Percentiles rank a stretch among this genome's conserved stretches.
phyloP scores from a whole-genome alignment of 768 basidiomycete species.

The Naganishia randhawae region DNA sequence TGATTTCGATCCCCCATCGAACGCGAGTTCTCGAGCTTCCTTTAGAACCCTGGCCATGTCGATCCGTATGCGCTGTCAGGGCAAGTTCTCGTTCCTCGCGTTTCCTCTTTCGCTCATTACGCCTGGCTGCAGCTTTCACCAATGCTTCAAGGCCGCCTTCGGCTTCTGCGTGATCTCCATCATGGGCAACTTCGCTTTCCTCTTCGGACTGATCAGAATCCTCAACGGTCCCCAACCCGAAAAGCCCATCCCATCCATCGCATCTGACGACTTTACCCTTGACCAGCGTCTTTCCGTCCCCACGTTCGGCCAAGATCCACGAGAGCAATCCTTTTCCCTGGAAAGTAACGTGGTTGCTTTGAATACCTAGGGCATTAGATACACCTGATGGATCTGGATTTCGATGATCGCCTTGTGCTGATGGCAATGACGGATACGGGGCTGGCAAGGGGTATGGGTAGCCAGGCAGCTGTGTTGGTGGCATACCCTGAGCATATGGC shows the following conservation, averaged over 20 bases:
- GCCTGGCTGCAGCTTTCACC: conserved; percentile 17
- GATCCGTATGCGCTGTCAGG: background rate
- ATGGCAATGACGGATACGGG: background rate
- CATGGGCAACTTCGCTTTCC: background rate
- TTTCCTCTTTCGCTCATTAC: conserved; percentile 10
- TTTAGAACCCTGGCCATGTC: background rate
- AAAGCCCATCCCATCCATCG: conserved; percentile 12
- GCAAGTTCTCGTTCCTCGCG: background rate
- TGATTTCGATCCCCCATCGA: conserved; percentile 13
- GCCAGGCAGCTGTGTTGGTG: conserved; percentile 1
- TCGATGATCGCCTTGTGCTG: background rate
- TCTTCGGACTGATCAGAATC: conserved; percentile 6
- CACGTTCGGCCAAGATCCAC: conserved; percentile 22
- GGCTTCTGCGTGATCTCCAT: conserved; percentile 2
- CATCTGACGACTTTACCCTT: conserved; percentile 25
- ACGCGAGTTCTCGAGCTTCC: background rate
- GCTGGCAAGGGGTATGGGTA: conserved; percentile 14
- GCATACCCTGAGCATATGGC: background rate
- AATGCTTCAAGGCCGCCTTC: conserved; percentile 28
- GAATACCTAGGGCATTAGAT: conserved; percentile 3
- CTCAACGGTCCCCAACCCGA: background rate
- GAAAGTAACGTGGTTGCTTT: conserved; percentile 1
- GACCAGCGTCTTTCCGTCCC: conserved; percentile 25
- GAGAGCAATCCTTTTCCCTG: conserved; percentile 31
- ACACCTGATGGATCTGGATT: background rate